Conservation (phyloP, 108 stramenopile genomes). For the Bacterosira constricta region DNA sequence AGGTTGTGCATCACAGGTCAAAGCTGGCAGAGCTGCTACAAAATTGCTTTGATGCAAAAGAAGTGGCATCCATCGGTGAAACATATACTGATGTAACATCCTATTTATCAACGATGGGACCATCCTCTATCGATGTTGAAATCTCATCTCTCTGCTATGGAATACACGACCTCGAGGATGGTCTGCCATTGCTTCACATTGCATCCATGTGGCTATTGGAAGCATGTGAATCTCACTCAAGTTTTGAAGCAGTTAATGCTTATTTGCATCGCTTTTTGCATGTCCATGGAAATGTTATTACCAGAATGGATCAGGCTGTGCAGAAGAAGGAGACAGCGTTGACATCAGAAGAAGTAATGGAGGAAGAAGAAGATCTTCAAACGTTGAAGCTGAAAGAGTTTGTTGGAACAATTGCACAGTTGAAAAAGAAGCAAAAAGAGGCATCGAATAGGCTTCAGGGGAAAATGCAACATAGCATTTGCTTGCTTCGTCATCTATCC, state of each 20-base stretch:
- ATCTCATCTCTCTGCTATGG: slow-evolving; percentile 84
- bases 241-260: slow-evolving; percentile 87
- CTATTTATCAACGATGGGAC: slow-evolving; percentile 75
- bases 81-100: slow-evolving; percentile 64
- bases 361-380: slow-evolving; percentile 21
- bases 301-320: slow-evolving; percentile 55
- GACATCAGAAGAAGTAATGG: slow-evolving; percentile 4
- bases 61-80: slow-evolving; percentile 10
- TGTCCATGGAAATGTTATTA: slow-evolving; percentile 70
- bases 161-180: slow-evolving; percentile 84
- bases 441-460: slow-evolving; percentile 61
- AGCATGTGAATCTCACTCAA: slow-evolving; percentile 69
- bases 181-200: slow-evolving; percentile 70
- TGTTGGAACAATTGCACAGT: slow-evolving; percentile 45
- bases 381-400: slow-evolving; percentile 49
- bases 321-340: slow-evolving; percentile 2
- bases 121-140: slow-evolving; percentile 93
- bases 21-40: slow-evolving; percentile 70
- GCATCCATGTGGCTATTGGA: slow-evolving; percentile 78
- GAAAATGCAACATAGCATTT: slow-evolving; percentile 82
- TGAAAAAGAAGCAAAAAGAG: slow-evolving; percentile 51
- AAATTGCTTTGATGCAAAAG: slow-evolving; percentile 45
- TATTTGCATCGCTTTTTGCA: slow-evolving; percentile 86
- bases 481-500: slow-evolving; percentile 81
- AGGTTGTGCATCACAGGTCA: slow-evolving; percentile 67